Evolutionary conservation across 345 rosid species (phyloP).

Genomic region (Pugionium cornutum): DNA sequence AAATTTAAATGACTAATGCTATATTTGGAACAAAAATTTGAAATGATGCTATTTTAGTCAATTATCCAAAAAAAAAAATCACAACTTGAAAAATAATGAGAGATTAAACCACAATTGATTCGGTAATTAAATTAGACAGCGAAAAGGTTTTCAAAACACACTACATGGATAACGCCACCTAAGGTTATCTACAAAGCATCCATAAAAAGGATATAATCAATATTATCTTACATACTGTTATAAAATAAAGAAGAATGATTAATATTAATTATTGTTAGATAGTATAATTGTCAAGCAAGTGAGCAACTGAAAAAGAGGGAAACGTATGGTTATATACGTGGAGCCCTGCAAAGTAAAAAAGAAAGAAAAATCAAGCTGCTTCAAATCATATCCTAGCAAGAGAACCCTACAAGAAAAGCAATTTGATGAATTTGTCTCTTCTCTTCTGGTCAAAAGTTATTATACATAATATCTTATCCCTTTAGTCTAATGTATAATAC

Average conservation of each 20-base stretch:
- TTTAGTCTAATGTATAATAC: not conserved
- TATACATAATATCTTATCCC: not conserved
- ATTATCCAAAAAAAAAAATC: not conserved
- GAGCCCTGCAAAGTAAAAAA: conserved; percentile 31
- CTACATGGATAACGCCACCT: conserved; percentile 8
- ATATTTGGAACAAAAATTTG: too few relatives aligned
- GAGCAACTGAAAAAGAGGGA: conserved; percentile 10
- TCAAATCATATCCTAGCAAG: conserved; percentile 35
- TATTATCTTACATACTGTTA: conserved; percentile 10
- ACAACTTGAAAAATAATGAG: not conserved
- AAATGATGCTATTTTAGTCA: too few relatives aligned
- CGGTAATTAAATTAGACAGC: conserved; percentile 8
- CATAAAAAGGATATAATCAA: conserved; percentile 20
- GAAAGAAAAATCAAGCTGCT: conserved; percentile 36
- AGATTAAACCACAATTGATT: not conserved
- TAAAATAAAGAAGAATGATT: conserved; percentile 1
- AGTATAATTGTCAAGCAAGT: conserved; percentile 26
- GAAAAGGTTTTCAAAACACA: conserved; percentile 20
- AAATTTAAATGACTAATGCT: too few relatives aligned
- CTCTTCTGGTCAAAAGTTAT: not conserved
- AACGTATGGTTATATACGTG: conserved; percentile 34
- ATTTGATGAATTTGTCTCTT: conserved; percentile 35
- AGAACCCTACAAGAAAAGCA: conserved; percentile 39
- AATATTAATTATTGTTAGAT: not conserved
- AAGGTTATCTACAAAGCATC: conserved; percentile 31